phyloP scores from a whole-genome alignment of 1,284 basidiomycete species.

The Pyrrhoderma noxium region DNA sequence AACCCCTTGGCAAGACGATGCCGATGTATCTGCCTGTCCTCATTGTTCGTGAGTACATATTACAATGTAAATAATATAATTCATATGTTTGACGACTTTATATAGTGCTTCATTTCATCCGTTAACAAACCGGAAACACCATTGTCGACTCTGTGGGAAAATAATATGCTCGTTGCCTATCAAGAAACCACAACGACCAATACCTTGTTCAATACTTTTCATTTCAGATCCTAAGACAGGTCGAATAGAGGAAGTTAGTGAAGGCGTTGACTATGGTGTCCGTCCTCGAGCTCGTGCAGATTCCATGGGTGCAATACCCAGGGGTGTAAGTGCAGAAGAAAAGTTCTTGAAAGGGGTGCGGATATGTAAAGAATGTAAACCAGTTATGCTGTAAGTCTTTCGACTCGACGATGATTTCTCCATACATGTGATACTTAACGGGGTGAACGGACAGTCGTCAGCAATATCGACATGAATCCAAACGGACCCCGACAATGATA shows the following conservation, averaged over 20 bases:
- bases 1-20: constrained; percentile 92
- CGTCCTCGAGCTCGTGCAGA: constrained; percentile 34
- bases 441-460: constrained; percentile 47
- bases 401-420: constrained; percentile 9
- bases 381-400: constrained; percentile 59
- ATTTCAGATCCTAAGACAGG: constrained; percentile 71
- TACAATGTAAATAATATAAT: background rate
- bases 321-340: constrained; percentile 44
- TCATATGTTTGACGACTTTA: background rate
- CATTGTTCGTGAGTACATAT: constrained; percentile 66
- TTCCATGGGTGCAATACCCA: constrained; percentile 24
- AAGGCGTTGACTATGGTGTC: constrained; percentile 83
- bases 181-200: constrained; percentile 60
- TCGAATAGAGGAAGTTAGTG: constrained; percentile 76
- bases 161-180: constrained; percentile 89
- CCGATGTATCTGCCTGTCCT: constrained; percentile 68
- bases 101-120: constrained; percentile 76
- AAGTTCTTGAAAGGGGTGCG: constrained; percentile 79
- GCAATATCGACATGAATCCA: constrained; percentile 71
- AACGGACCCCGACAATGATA: constrained; percentile 54
- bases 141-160: constrained; percentile 90
- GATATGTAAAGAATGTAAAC: constrained; percentile 77
- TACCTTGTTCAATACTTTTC: constrained; percentile 72
- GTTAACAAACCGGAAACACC: constrained; percentile 90
- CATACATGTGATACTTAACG: background rate